A percentile compares a stretch with the other conserved stretches of the same genome.
Evolutionary conservation across 192 early-diverging fungal genomes (phyloP).

Genomic region (Phlyctochytrium bullatum): DNA sequence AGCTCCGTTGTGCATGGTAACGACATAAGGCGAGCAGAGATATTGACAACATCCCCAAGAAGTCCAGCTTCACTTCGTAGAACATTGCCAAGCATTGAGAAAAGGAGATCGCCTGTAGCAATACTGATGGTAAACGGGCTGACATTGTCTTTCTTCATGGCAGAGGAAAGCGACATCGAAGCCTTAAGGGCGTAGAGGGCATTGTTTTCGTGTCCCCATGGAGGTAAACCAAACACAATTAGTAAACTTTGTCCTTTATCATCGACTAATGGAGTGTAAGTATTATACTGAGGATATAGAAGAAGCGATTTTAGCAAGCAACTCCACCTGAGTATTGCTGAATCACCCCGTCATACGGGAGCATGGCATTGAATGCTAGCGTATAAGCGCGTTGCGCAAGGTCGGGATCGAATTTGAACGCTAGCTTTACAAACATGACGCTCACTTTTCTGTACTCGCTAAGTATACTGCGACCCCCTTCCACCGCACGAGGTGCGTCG

Average conservation of each 20-base stretch:
- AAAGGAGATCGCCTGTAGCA: slow-evolving; percentile 30
- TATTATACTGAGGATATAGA: not conserved
- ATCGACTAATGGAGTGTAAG: slow-evolving; percentile 15
- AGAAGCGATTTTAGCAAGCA: not conserved
- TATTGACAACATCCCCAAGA: slow-evolving; percentile 30
- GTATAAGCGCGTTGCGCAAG: slow-evolving; percentile 22
- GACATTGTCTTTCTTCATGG: slow-evolving; percentile 9
- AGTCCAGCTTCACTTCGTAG: slow-evolving; percentile 33
- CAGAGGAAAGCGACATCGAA: slow-evolving; percentile 13
- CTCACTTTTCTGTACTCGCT: slow-evolving; percentile 26
- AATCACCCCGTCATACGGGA: slow-evolving; percentile 23
- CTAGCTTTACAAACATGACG: slow-evolving; percentile 31
- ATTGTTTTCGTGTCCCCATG: slow-evolving; percentile 36
- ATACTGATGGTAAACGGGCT: slow-evolving; percentile 25
- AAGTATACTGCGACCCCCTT: not conserved
- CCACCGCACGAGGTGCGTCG: not conserved
- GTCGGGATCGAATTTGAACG: slow-evolving; percentile 16
- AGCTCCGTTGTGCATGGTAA: slow-evolving; percentile 17
- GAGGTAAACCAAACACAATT: slow-evolving; percentile 31
- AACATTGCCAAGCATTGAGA: slow-evolving; percentile 26
- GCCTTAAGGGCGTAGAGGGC: slow-evolving; percentile 24
- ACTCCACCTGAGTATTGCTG: slow-evolving; percentile 30
- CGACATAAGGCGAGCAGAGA: slow-evolving; percentile 26
- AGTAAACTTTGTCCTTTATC: slow-evolving; percentile 32
- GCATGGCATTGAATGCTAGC: slow-evolving; percentile 16